Conservation (phyloP, 495 filamentous ascomycete species). For the Penicillium ochrochloron region DNA sequence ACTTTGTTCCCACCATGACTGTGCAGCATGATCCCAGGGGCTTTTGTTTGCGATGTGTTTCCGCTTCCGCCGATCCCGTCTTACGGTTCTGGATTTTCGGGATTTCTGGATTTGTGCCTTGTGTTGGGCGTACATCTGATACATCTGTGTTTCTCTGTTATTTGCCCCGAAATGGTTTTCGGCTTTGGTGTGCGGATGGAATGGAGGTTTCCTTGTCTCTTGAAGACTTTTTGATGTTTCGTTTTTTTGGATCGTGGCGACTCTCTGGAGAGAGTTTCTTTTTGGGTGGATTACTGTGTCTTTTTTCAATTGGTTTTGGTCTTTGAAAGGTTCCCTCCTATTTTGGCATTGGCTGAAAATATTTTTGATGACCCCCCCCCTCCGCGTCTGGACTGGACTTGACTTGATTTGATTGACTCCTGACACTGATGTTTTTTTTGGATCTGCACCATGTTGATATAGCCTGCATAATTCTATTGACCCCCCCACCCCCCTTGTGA, state of each 20-base stretch:
- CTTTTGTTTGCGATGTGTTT: slow-evolving; percentile 38
- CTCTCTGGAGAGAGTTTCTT: not conserved
- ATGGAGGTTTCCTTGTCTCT: slow-evolving; percentile 17
- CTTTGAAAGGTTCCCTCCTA: not conserved
- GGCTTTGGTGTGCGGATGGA: slow-evolving; percentile 28
- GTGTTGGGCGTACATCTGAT: slow-evolving; percentile 29
- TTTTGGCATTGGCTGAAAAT: slow-evolving; percentile 8
- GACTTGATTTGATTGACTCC: slow-evolving; percentile 7
- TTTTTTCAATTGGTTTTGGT: not conserved
- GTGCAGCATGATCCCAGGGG: slow-evolving; percentile 48
- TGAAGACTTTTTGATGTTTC: slow-evolving; percentile 5
- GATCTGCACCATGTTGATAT: slow-evolving; percentile 9
- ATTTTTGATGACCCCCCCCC: slow-evolving; percentile 15
- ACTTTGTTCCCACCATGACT: slow-evolving; percentile 51
- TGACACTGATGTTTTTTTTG: slow-evolving; percentile 13
- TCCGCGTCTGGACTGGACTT: not conserved
- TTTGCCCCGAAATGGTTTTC: slow-evolving; percentile 25
- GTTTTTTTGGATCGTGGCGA: not conserved
- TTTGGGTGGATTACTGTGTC: not conserved
- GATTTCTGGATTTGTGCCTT: slow-evolving; percentile 23
- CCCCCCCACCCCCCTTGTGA: slow-evolving; percentile 7
- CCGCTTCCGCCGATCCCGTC: slow-evolving; percentile 17
- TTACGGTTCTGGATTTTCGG: slow-evolving; percentile 13
- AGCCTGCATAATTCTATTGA: slow-evolving; percentile 22
- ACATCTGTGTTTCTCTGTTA: slow-evolving; percentile 29